phyloP scores from a whole-genome alignment of 2,329 filamentous ascomycete species.

The Neocatenulostroma microsporum region DNA sequence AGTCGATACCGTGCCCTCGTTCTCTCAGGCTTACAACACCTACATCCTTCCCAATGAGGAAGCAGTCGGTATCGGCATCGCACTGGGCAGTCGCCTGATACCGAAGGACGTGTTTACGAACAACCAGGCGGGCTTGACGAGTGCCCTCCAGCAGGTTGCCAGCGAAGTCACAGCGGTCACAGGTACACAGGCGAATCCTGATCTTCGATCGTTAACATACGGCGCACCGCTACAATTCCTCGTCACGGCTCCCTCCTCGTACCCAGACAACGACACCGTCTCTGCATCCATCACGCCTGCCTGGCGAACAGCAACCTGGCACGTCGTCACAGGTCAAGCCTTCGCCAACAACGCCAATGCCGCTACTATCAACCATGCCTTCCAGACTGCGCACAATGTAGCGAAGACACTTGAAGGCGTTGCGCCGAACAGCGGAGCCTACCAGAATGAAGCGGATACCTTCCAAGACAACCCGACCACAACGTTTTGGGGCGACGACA shows the following conservation, averaged over 20 bases:
- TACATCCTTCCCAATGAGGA: conserved; percentile 16
- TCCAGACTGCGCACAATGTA: conserved; percentile 9
- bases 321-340: conserved; percentile 7
- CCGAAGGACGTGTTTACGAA: conserved; percentile 10
- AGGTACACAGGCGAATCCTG: conserved; percentile 1
- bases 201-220: conserved; percentile 8
- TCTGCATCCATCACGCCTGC: conserved; percentile 13
- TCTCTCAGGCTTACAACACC: conserved; percentile 12
- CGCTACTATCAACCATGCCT: conserved; percentile 7
- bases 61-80: conserved; percentile 14
- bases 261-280: conserved; percentile 12
- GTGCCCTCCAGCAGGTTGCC: conserved; percentile 2
- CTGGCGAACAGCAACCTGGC: conserved; percentile 13
- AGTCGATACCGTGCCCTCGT: conserved; percentile 9
- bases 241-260: conserved; percentile 14
- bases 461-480: conserved; percentile 13
- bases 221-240: conserved; percentile 13
- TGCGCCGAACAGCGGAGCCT: conserved; percentile 16
- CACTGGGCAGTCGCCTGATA: conserved; percentile 12
- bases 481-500: conserved; percentile 15
- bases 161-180: not conserved
- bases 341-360: conserved; percentile 11
- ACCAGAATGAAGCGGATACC: conserved; percentile 20
- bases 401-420: conserved; percentile 8
- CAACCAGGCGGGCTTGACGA: conserved; percentile 7